Percentiles rank a stretch among this genome's conserved stretches.
phyloP scores from a whole-genome alignment of 1,139 yeast species.

The Meyerozyma elateridarum region DNA sequence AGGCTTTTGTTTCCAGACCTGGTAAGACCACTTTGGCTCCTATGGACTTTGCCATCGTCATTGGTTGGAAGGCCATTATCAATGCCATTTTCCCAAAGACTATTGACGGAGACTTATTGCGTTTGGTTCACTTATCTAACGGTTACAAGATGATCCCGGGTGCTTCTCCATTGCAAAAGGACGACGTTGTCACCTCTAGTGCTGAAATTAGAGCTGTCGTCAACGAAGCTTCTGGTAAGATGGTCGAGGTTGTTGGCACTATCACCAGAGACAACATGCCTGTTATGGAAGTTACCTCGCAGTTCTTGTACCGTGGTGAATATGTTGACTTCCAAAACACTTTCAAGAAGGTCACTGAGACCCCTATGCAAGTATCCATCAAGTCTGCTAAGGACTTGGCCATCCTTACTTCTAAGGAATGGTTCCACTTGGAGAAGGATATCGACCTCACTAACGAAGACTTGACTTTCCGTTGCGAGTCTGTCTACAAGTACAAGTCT shows the following conservation, averaged over 20 bases:
- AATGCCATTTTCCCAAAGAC: conserved; percentile 94
- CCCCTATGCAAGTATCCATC: conserved; percentile 77
- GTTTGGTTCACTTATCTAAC: conserved; percentile 90
- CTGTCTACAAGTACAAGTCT: conserved; percentile 77
- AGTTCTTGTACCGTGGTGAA: conserved; percentile 93
- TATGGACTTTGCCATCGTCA: conserved; percentile 98
- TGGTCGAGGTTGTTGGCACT: conserved; percentile 93
- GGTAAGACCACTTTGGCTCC: conserved; percentile 89
- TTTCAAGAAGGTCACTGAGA: conserved; percentile 82
- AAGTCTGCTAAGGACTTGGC: conserved; percentile 85
- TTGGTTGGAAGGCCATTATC: conserved; percentile 98
- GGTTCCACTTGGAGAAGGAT: conserved; percentile 83
- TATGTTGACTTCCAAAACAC: conserved; percentile 88
- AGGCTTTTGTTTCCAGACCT: conserved; percentile 86
- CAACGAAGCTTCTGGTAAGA: conserved; percentile 89
- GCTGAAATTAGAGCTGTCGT: conserved; percentile 87
- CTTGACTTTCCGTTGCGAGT: conserved; percentile 84
- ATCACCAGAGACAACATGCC: conserved; percentile 71
- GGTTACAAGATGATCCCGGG: conserved; percentile 94
- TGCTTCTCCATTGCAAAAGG: conserved; percentile 83
- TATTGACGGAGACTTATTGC: conserved; percentile 93
- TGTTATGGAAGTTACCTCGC: conserved; percentile 91
- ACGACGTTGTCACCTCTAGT: conserved; percentile 75
- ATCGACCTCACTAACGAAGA: conserved; percentile 73
- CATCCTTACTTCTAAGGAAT: conserved; percentile 88